Evolutionary conservation across 2,329 filamentous ascomycete species (phyloP).

Genomic region (Verticillium nonalfalfae): DNA sequence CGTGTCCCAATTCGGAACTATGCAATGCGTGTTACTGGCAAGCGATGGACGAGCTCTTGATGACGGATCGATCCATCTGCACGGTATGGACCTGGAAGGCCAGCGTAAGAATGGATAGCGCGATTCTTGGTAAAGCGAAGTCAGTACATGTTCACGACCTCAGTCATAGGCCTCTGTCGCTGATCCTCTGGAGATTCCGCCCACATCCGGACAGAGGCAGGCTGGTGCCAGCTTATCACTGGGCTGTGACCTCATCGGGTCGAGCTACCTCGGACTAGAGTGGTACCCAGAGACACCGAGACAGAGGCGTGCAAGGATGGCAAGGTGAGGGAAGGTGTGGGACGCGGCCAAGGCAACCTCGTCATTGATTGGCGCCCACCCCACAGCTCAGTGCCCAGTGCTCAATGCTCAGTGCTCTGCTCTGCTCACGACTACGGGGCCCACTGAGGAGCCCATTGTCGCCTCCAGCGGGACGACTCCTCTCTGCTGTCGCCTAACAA

Average conservation of each 20-base stretch:
- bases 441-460: background rate
- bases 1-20: too few species aligned
- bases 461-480: slow-evolving; percentile 2
- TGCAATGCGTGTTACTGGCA: too few species aligned
- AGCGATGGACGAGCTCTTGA: too few species aligned
- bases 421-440: background rate
- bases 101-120: too few species aligned
- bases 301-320: background rate
- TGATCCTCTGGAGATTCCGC: background rate
- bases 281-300: background rate
- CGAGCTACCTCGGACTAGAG: background rate
- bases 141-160: too few species aligned
- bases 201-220: background rate
- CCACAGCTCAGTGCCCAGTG: background rate
- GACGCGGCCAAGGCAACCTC: background rate
- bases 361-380: background rate
- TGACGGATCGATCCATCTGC: too few species aligned
- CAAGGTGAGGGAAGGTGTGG: background rate
- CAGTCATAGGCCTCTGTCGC: background rate
- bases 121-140: too few species aligned
- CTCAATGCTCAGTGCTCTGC: background rate
- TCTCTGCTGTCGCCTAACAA: background rate
- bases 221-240: background rate
- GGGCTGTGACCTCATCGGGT: background rate
- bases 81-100: too few species aligned